Base-by-base conservation (phyloP, 192 early-diverging fungal genomes). In the Diversispora epigaea region DNA sequence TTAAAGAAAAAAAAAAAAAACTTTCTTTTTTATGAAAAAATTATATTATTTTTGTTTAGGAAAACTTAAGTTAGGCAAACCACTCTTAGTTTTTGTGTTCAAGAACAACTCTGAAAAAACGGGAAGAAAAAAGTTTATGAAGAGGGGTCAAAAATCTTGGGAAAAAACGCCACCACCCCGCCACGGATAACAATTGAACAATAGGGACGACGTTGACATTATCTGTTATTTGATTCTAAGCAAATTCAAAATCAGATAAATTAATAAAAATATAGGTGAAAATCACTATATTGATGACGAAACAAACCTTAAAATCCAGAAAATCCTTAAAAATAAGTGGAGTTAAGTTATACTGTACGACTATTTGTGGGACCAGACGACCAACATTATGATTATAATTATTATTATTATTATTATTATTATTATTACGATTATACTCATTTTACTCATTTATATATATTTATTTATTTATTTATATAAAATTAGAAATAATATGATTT, bases 81-180 rank as follows among this genome's bases (percentile, higher is more conserved):
- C 40, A 41, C 40, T 62, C 39, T 43, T 40, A 17, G 32, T 63
- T 63, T 63, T 41, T 19, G 15, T 41, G 62, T 64, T 64, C 25
- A 64, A 64, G 62, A 64, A 64, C 62, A 40, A 64, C 61, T 32
- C 32, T 63, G 41, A 63, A 63, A n/a, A 17, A 39, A 63, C 62
- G 62, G 62, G 8, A 64, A 64, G 41, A 43, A 41, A 15, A 64
- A 64, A 64, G 41, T 25, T 64, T 64, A 32, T 44, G 22, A 62
- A 39, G 60, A 32, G 60, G 62, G 62, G 39, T 43, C 17, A 40
- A 64, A 64, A 41, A 25, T 40, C 62, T 40, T 64, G 39, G 62
- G 62, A 40, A 64, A 64, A 62, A 64, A 64, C 62, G 62, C 62
- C 62, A 64, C 62, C 62, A 64, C 62, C 62, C 62, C 62, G 62